Percentiles rank a stretch among this genome's conserved stretches.
Conservation (phyloP, 805 yeast genomes). For the Barnettozyma vustinii region DNA sequence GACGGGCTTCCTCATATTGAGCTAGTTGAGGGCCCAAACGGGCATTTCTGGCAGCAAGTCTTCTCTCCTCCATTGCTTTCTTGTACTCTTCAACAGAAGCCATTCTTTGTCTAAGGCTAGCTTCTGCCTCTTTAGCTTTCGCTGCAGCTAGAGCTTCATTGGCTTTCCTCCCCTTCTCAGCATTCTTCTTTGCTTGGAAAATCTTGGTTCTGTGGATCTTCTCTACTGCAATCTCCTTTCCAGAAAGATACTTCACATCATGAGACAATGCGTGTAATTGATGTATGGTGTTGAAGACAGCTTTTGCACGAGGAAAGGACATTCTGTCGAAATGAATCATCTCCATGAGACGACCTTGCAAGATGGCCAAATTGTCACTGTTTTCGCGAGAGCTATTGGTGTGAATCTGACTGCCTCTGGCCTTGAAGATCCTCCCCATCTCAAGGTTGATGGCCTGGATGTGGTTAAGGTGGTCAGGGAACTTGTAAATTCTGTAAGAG, state of each 20-base stretch:
- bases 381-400: slow-evolving; percentile 1
- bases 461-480: background rate
- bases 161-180: too few relatives aligned
- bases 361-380: slow-evolving; percentile 1
- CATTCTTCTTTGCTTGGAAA: too few relatives aligned
- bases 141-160: too few relatives aligned
- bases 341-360: slow-evolving; percentile 8
- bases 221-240: background rate
- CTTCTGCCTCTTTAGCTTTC: too few relatives aligned
- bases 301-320: background rate
- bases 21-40: background rate
- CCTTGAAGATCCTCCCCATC: background rate
- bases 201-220: too few relatives aligned
- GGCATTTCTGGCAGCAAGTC: background rate
- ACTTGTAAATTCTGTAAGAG: background rate
- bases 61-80: background rate
- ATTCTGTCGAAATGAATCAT: slow-evolving; percentile 5
- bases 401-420: background rate
- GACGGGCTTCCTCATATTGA: background rate
- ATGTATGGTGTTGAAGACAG: background rate
- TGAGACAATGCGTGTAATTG: background rate
- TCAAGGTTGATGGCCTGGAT: background rate
- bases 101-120: background rate
- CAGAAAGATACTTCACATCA: background rate
- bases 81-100: too few relatives aligned